These are phyloP conservation scores for Cynanchum wilfordii DNA, from an alignment of 257 asterid species.

Conservation along the genomic window DNA sequence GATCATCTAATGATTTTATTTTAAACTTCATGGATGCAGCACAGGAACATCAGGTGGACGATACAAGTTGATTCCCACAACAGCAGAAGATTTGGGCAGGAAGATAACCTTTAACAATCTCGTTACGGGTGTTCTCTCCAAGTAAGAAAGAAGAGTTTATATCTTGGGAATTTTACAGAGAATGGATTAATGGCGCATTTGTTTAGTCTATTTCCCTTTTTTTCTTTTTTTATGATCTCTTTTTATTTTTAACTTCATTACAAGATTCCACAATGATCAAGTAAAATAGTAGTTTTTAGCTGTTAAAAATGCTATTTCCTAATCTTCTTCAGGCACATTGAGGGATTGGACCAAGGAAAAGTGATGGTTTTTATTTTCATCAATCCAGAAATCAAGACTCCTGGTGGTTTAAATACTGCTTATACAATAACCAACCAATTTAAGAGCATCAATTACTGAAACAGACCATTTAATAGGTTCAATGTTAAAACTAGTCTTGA, in stretches of 20 bases:
- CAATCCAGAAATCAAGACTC: not conserved
- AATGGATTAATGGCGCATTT: too few relatives aligned
- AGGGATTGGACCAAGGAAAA: slow-evolving; percentile 7
- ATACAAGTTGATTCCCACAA: slow-evolving; percentile 4
- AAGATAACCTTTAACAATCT: not conserved
- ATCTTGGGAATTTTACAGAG: too few relatives aligned
- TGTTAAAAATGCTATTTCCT: not conserved
- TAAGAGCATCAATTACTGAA: not conserved
- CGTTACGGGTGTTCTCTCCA: not conserved
- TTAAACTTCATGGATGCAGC: not conserved
- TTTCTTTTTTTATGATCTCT: not conserved
- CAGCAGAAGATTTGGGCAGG: not conserved
- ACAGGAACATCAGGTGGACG: slow-evolving; percentile 13
- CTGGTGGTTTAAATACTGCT: not conserved
- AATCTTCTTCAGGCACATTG: not conserved
- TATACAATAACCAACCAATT: not conserved
- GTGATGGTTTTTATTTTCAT: not conserved
- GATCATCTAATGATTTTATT: not conserved
- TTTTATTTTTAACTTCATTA: too few relatives aligned
- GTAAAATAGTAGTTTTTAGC: not conserved
- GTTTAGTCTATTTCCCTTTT: not conserved
- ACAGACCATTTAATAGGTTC: not conserved
- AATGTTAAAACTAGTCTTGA: not conserved
- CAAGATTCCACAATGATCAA: too few relatives aligned
- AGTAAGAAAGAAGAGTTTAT: not conserved